Percentiles rank a stretch among this genome's conserved stretches.
These are phyloP conservation scores for Hemisphaericaspora lyxosophila DNA, from an alignment of 1,139 yeast species.

Conservation along the genomic window DNA sequence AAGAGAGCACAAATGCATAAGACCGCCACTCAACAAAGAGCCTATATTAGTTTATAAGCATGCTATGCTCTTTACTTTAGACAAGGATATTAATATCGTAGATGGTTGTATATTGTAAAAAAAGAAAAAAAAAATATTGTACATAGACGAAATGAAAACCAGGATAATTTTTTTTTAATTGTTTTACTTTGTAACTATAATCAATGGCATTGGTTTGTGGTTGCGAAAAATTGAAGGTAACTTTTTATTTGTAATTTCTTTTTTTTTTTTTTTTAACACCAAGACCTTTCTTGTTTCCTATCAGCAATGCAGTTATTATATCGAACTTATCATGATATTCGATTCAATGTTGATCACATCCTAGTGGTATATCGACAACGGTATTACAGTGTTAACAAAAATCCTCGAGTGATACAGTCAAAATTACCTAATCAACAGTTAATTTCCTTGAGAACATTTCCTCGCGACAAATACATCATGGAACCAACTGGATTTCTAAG, in stretches of 20 bases:
- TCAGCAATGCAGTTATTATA: slow-evolving; percentile 1
- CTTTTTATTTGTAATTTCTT: not conserved
- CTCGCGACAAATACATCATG: slow-evolving; percentile 24
- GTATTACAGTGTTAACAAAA: slow-evolving; percentile 40
- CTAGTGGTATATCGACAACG: slow-evolving; percentile 39
- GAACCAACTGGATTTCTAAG: slow-evolving; percentile 23
- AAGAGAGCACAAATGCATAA: slow-evolving; percentile 83
- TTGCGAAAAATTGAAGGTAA: not conserved
- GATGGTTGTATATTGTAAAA: no score
- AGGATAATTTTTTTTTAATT: no score
- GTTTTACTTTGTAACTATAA: not conserved
- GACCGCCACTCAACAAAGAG: slow-evolving; percentile 79
- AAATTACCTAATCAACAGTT: slow-evolving; percentile 38
- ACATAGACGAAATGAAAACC: no score
- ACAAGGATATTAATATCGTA: no score
- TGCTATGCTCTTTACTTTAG: no score
- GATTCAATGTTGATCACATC: slow-evolving; percentile 30
- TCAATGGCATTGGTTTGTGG: not conserved
- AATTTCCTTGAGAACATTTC: slow-evolving; percentile 38
- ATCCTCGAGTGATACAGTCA: slow-evolving; percentile 40
- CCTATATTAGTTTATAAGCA: slow-evolving; percentile 45
- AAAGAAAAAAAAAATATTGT: no score
- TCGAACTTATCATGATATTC: slow-evolving; percentile 19
- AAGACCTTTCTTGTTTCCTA: not conserved
- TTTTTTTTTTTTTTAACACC: not conserved